phyloP scores from a whole-genome alignment of 371 early-diverging fungal genomes.

The Mortierella sp. region DNA sequence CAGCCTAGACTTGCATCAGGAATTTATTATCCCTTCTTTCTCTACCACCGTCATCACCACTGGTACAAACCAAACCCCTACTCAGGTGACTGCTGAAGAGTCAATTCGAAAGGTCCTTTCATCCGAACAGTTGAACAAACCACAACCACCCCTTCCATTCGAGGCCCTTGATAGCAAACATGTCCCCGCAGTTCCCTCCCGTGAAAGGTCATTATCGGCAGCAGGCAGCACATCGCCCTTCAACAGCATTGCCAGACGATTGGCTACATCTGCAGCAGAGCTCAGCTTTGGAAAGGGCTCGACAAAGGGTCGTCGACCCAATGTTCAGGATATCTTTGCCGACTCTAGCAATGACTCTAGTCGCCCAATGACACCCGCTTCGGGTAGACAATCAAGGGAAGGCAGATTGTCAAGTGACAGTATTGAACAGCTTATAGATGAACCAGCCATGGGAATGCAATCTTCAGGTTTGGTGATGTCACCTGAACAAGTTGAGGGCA shows the following conservation, averaged over 20 bases:
- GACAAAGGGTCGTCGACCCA: slow-evolving; percentile 14
- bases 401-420: slow-evolving; percentile 7
- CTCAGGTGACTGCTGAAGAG: slow-evolving; percentile 2
- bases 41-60: not conserved
- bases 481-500: slow-evolving; percentile 25
- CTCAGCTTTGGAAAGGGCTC: slow-evolving; percentile 21
- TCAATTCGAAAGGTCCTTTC: slow-evolving; percentile 33
- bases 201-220: too few species aligned
- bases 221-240: slow-evolving; percentile 16
- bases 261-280: slow-evolving; percentile 17
- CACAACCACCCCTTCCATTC: slow-evolving; percentile 44
- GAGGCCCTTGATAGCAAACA: slow-evolving; percentile 12
- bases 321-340: slow-evolving; percentile 26
- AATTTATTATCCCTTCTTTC: not conserved
- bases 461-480: slow-evolving; percentile 10
- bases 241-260: slow-evolving; percentile 27
- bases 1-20: not conserved
- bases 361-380: not conserved
- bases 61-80: not conserved
- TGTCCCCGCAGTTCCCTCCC: slow-evolving; percentile 3
- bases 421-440: slow-evolving; percentile 23
- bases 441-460: not conserved
- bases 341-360: slow-evolving; percentile 14
- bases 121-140: slow-evolving; percentile 43
- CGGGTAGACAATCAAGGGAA: slow-evolving; percentile 1